phyloP scores from a whole-genome alignment of 306 rosid genomes.

The Pachyrhizus erosus region DNA sequence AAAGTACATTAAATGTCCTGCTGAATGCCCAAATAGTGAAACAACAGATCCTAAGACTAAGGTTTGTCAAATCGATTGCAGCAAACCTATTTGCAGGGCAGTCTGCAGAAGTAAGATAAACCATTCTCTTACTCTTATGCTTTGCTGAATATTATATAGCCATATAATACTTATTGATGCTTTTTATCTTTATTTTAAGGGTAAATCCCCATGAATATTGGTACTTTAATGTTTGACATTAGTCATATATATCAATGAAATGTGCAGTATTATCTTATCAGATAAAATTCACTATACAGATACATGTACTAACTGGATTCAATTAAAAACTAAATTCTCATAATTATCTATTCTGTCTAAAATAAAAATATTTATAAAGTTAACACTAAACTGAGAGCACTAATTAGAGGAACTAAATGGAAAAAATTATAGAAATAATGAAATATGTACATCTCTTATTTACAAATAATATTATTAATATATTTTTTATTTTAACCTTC shows the following conservation, averaged over 20 bases:
- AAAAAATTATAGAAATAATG: background rate
- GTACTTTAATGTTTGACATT: background rate
- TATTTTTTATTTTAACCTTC: too few relatives aligned
- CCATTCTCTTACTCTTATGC: background rate
- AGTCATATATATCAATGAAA: too few relatives aligned
- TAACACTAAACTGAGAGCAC: background rate
- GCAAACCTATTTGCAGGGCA: slow-evolving; percentile 53
- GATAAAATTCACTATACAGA: too few relatives aligned
- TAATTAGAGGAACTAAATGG: background rate
- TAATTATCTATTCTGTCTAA: background rate
- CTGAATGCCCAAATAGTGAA: slow-evolving; percentile 39
- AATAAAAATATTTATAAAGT: background rate
- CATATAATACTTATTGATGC: background rate
- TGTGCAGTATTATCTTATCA: too few relatives aligned
- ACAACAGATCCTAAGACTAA: slow-evolving; percentile 49
- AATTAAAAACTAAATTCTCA: background rate
- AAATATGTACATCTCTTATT: background rate
- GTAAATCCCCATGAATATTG: background rate
- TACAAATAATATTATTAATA: too few relatives aligned
- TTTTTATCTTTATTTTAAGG: background rate
- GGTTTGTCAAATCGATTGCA: slow-evolving; percentile 50
- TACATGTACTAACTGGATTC: too few relatives aligned
- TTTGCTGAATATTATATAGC: background rate
- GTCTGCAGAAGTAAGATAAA: slow-evolving; percentile 43
- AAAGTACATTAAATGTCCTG: slow-evolving; percentile 33